Conservation (phyloP, 805 yeast species). For the Wickerhamomyces silvicola region DNA sequence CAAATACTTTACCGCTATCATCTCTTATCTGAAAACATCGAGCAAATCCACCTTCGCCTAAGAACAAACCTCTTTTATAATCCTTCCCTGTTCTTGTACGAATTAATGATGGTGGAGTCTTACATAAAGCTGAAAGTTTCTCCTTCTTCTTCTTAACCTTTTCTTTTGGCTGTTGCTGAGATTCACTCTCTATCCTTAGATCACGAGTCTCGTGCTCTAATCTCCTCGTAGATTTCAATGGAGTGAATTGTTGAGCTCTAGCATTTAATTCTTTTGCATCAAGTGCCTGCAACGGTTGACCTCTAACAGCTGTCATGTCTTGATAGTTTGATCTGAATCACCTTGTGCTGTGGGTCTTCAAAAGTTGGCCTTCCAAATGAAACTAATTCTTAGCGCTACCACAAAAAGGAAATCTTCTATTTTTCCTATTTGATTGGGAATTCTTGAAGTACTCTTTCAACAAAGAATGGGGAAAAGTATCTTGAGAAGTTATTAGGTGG, state of each 20-base stretch:
- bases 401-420: constrained; percentile 3
- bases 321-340: background rate
- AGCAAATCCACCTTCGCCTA: constrained; percentile 99
- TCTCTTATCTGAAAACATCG: constrained; percentile 96
- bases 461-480: background rate
- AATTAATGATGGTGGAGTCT: constrained; percentile 93
- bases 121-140: constrained; percentile 83
- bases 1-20: constrained; percentile 77
- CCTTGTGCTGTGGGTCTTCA: background rate
- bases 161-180: constrained; percentile 22
- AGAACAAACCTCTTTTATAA: constrained; percentile 80
- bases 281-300: constrained; percentile 35
- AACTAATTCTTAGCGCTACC: constrained; percentile 1
- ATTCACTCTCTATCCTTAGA: constrained; percentile 8
- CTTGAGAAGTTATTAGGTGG: background rate
- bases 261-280: constrained; percentile 27
- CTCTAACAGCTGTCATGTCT: constrained; percentile 26
- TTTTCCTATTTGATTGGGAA: no score
- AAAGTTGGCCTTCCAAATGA: background rate
- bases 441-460: no score
- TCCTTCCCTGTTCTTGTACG: constrained; percentile 82
- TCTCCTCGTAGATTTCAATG: constrained; percentile 24
- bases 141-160: constrained; percentile 71
- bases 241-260: constrained; percentile 24
- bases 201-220: constrained; percentile 13